Conservation (phyloP, 495 filamentous ascomycete species). For the Lasiosphaeria ovina region DNA sequence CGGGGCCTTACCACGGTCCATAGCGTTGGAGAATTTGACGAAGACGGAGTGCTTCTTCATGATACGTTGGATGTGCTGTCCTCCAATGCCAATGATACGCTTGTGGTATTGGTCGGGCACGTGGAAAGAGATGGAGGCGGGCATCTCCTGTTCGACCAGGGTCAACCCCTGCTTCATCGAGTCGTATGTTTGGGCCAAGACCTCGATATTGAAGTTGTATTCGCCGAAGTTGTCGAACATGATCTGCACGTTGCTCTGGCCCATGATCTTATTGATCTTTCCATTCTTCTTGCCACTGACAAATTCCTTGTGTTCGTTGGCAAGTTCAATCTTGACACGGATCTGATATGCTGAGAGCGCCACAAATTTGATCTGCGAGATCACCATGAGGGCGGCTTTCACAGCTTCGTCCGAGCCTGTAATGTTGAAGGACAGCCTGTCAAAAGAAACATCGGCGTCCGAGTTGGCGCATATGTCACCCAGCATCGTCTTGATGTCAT, state of each 20-base stretch:
- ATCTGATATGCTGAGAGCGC: conserved; percentile 86
- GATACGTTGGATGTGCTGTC: conserved; percentile 97
- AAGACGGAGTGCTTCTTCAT: conserved; percentile 99
- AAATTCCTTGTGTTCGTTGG: conserved; percentile 99
- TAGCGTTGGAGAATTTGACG: conserved; percentile 99
- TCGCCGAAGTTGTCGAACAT: conserved; percentile 99
- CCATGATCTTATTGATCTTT: conserved; percentile 99
- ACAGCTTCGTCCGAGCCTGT: conserved; percentile 94
- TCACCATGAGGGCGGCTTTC: conserved; percentile 87
- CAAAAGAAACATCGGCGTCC: conserved; percentile 89
- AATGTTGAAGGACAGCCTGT: conserved; percentile 89
- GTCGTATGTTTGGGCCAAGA: conserved; percentile 86
- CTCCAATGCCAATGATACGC: conserved; percentile 97
- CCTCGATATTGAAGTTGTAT: conserved; percentile 99
- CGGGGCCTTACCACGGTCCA: conserved; percentile 68
- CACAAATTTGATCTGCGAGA: conserved; percentile 87
- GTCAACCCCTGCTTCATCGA: conserved; percentile 87
- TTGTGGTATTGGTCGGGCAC: conserved; percentile 99
- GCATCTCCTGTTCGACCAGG: conserved; percentile 98
- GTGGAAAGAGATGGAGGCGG: conserved; percentile 97
- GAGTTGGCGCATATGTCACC: conserved; percentile 95
- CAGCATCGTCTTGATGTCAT: conserved; percentile 84
- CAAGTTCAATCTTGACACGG: conserved; percentile 95
- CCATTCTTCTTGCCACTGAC: conserved; percentile 99
- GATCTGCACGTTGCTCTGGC: conserved; percentile 96